These are phyloP conservation scores for Globisporangium ultimum DNA, from an alignment of 352 stramenopile species.

Conservation along the genomic window DNA sequence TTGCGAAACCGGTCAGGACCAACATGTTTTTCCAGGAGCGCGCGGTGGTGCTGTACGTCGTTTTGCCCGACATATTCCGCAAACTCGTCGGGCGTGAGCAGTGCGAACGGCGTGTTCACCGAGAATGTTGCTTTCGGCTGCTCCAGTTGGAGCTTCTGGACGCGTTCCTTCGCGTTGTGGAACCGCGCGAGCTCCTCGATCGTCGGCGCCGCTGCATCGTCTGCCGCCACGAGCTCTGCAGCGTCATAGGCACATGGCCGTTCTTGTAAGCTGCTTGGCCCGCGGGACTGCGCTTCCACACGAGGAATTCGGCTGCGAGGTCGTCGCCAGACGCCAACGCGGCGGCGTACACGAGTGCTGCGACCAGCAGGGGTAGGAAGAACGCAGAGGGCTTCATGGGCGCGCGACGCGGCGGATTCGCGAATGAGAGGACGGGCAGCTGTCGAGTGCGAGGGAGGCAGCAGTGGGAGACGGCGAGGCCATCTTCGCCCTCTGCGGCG, in stretches of 20 bases:
- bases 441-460: no score
- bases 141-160: constrained; percentile 35
- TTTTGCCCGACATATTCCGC: constrained; percentile 36
- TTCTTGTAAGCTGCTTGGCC: constrained; percentile 13
- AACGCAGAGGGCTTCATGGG: constrained; percentile 1
- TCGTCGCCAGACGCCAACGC: background rate
- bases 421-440: background rate
- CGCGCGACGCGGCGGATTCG: background rate
- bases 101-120: constrained; percentile 46
- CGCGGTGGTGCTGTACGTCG: constrained; percentile 9
- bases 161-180: constrained; percentile 28
- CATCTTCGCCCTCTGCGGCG: no score
- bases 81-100: constrained; percentile 59
- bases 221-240: background rate
- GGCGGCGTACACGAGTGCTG: background rate
- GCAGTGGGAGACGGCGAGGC: no score
- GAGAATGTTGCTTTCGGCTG: constrained; percentile 55
- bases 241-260: constrained; percentile 7
- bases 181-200: constrained; percentile 47
- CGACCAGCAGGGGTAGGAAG: background rate
- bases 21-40: constrained; percentile 1
- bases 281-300: constrained; percentile 16
- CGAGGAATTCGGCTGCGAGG: constrained; percentile 11
- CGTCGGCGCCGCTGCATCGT: background rate
- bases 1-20: background rate